Evolutionary conservation across 2,329 filamentous ascomycete genomes (phyloP).

Genomic region (Penicillium vulpinum): DNA sequence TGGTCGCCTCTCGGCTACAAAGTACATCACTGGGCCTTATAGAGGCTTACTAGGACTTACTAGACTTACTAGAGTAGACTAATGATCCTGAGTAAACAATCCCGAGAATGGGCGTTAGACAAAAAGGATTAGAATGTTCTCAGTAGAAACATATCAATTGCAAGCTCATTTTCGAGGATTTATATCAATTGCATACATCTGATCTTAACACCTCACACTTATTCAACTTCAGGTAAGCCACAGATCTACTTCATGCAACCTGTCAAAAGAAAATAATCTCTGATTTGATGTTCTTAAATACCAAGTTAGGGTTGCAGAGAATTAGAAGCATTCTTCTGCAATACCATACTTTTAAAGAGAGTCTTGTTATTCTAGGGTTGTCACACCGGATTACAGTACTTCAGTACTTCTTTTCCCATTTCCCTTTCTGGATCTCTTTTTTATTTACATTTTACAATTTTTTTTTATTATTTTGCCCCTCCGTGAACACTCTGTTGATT

Average conservation of each 20-base stretch:
- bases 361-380: too few relatives aligned
- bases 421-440: constrained; percentile 8
- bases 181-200: neutral
- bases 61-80: constrained; percentile 6
- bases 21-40: neutral
- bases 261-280: constrained; percentile 3
- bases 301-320: constrained; percentile 18
- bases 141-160: neutral
- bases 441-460: too few relatives aligned
- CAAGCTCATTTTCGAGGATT: neutral
- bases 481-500: constrained; percentile 3
- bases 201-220: neutral
- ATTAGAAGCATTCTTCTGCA: constrained; percentile 14
- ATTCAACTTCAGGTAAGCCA: constrained; percentile 16
- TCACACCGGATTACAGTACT: constrained; percentile 28
- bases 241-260: neutral
- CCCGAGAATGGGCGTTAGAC: neutral
- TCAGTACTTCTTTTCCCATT: constrained; percentile 19
- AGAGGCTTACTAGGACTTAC: too few relatives aligned
- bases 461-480: constrained; percentile 1
- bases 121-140: neutral
- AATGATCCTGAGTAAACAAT: neutral
- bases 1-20: constrained; percentile 14
- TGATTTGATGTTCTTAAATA: neutral
- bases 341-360: too few relatives aligned